A percentile compares a stretch with the other conserved stretches of the same genome.
Evolutionary conservation across 176 grass and related monocot species (phyloP).

Genomic region (Aegilops longissima): DNA sequence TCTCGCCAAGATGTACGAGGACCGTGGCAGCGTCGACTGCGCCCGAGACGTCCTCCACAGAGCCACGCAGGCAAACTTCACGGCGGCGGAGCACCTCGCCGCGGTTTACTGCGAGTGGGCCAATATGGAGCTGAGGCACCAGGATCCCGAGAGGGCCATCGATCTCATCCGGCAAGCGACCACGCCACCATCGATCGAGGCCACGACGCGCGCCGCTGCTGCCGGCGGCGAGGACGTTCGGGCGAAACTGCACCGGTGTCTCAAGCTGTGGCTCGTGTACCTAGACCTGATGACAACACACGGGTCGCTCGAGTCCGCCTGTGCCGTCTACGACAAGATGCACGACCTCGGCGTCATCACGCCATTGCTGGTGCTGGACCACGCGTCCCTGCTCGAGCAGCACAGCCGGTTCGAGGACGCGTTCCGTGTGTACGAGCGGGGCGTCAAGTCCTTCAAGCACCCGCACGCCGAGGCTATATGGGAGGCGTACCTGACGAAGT

Average conservation of each 20-base stretch:
- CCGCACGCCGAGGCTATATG: constrained; percentile 68
- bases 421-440: constrained; percentile 74
- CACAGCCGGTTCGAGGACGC: constrained; percentile 72
- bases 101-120: constrained; percentile 66
- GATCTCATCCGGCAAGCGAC: constrained; percentile 62
- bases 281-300: constrained; percentile 64
- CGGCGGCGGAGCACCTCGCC: constrained; percentile 54
- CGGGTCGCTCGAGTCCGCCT: constrained; percentile 47
- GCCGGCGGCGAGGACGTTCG: constrained; percentile 43
- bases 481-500: constrained; percentile 66
- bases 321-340: constrained; percentile 63
- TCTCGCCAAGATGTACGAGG: constrained; percentile 64
- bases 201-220: constrained; percentile 38
- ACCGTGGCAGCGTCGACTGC: constrained; percentile 46
- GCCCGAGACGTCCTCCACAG: constrained; percentile 55
- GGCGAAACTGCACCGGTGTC: constrained; percentile 53
- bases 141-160: constrained; percentile 34
- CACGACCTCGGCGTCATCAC: constrained; percentile 58
- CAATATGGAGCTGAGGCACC: constrained; percentile 64
- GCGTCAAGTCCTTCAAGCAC: constrained; percentile 60
- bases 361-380: constrained; percentile 63
- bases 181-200: constrained; percentile 50
- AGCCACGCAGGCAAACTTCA: constrained; percentile 64
- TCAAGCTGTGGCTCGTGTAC: constrained; percentile 71
- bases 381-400: constrained; percentile 49